A percentile compares a stretch with the other conserved stretches of the same genome.
phyloP scores from a whole-genome alignment of 2,329 filamentous ascomycete species.

The Elsinoe batatas region DNA sequence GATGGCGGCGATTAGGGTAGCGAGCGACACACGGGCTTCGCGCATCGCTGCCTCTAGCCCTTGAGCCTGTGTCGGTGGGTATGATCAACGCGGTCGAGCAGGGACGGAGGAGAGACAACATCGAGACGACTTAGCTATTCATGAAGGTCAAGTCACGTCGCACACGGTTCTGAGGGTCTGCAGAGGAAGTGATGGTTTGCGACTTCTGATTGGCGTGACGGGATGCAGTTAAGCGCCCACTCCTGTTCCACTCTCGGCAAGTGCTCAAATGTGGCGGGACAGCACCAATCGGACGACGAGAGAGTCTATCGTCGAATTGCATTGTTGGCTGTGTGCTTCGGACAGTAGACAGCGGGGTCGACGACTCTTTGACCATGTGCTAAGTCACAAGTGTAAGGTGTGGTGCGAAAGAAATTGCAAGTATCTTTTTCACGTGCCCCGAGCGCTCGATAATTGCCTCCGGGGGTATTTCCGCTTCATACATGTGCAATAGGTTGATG shows the following conservation, averaged over 20 bases:
- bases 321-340: background rate
- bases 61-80: background rate
- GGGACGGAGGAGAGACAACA: background rate
- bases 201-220: constrained; percentile 9
- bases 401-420: constrained; percentile 40
- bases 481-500: too few relatives aligned
- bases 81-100: background rate
- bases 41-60: background rate
- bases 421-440: too few relatives aligned
- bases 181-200: background rate
- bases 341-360: background rate
- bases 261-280: background rate
- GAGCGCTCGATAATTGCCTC: too few relatives aligned
- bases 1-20: background rate
- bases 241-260: background rate
- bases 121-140: background rate
- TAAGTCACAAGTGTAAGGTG: constrained; percentile 55
- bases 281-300: background rate
- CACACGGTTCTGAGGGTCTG: background rate
- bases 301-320: background rate
- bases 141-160: constrained; percentile 3
- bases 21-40: background rate
- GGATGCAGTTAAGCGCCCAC: constrained; percentile 7
- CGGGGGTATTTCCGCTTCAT: too few relatives aligned
- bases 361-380: constrained; percentile 14